Base-by-base conservation (phyloP, 225 moss, liverwort and hornwort species). In the Sphagnum tenellum region DNA sequence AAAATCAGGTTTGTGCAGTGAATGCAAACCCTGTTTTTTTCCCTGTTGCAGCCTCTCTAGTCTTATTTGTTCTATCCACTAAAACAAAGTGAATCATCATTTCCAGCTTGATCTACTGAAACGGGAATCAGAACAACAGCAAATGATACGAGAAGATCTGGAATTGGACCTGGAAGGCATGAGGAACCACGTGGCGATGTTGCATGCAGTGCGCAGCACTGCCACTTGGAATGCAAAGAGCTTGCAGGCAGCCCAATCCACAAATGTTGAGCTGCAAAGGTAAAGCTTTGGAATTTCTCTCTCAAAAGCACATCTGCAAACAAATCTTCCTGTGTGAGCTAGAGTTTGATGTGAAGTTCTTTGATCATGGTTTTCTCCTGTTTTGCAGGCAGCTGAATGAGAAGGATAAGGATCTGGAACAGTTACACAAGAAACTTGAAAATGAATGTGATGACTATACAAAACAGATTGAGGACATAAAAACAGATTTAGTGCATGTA, bases 171-270 rank as follows among this genome's bases (percentile, higher is more conserved):
- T 84, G 6, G 73, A 76, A 44, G 84, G 84, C 64, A 80, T 81
- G 80, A 84, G 75, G 71, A 84, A 76, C 50, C 84, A 75, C 59
- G 80, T 84, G 84, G 68, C 69, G 57, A 81, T 84, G 84, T 65
- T 84, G 67, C 84, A 84, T 73, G 84, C 80, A 45, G 80, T 84
- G 9, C 80, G 80, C 44, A 81, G 84, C 62, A 81, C 84, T 44
- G 80, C 80, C 2, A 71, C 84, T 0, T 71, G 84, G 29, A 84
- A 77, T 61, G 75, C 81, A 57, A 84, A 81, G 69, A 77, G 84
- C 47, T 84, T 84, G 45, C 84, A 84, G 75, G 84, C 78, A 66
- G 84, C 84, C 13, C 84, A 84, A 71, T 75, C 80, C 47, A 80
- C 80, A 48, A 80, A 80, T 44, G 71, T 84, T 73, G 84, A 84